Base-by-base conservation (phyloP, 495 filamentous ascomycete genomes). In the Cercophora newfieldiana region DNA sequence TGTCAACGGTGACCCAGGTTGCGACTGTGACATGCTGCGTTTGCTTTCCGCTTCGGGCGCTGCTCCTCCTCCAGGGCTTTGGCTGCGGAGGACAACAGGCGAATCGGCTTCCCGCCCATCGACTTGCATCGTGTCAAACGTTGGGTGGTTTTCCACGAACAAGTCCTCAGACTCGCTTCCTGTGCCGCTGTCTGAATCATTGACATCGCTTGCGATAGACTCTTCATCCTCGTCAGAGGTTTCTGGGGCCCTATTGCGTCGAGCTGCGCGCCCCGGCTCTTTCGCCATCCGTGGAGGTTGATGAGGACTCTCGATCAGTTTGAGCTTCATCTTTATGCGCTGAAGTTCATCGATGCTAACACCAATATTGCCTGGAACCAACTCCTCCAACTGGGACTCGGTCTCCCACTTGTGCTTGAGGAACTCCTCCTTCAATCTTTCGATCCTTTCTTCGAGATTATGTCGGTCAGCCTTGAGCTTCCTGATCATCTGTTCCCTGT, bases 401-500 rank as follows among this genome's bases (percentile, higher is more conserved):
- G 12, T 14, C 37, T 44, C 4, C 37, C 37, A 44, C 37, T 44
- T 16, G 10, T 44, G 10, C 37, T 44, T 44, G 37, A 44, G 37
- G 10, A 44, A 44, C 37, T 44, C 37, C 10, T 44, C 37, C 18
- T 44, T 44, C 10, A 44, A 22, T n/a, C n/a, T 22, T 14, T 24
- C 50, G 6, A 53, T 7, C 6, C 50, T 22, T 2, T 8, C 24
- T 8, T 8, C 50, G 22, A 53, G 50, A 7, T 16, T 26, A 1
- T 26, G 7, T 7, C 50, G 50, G 50, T 26, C 21, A 7, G 50
- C 50, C 14, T 24, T 53, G 50, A 26, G 21, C n/a, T 53, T 7
- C 50, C 2, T 22, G n/a, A 53, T 53, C 50, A 7, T 22, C 86
- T 68, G 21, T 81, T 86, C 1, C 59, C 59, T 7, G 93, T 73